Conservation (phyloP, 306 rosid genomes). For the Corylus americana region DNA sequence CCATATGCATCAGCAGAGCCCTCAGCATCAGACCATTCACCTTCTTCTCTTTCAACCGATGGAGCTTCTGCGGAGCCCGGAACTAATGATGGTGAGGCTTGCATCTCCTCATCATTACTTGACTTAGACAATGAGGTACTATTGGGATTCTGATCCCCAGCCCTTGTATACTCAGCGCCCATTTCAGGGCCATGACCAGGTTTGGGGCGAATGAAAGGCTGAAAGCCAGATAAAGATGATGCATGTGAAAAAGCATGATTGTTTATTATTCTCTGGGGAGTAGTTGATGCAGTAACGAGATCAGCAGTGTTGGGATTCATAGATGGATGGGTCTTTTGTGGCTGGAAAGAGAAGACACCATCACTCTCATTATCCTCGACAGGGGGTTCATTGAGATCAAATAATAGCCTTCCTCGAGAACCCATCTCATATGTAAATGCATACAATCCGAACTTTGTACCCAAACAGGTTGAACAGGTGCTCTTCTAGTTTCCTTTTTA, state of each 20-base stretch:
- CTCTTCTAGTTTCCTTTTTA: conserved; percentile 35
- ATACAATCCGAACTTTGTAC: conserved; percentile 51
- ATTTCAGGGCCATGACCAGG: conserved; percentile 42
- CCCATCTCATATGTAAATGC: conserved; percentile 93
- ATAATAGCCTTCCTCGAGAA: conserved; percentile 82
- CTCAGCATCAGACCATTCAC: conserved; percentile 97
- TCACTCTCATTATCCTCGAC: conserved; percentile 74
- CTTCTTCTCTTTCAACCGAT: conserved; percentile 87
- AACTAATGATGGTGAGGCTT: conserved; percentile 38
- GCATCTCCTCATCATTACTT: conserved; percentile 43
- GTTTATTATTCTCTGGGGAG: conserved; percentile 60
- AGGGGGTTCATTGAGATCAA: conserved; percentile 99
- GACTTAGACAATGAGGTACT: conserved; percentile 34
- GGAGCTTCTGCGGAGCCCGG: conserved; percentile 38
- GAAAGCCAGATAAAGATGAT: conserved; percentile 86
- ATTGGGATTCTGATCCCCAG: conserved; percentile 40
- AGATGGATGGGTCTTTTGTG: conserved; percentile 68
- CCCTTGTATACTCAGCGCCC: conserved; percentile 48
- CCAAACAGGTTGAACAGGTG: conserved; percentile 24
- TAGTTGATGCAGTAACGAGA: conserved; percentile 47
- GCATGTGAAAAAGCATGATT: conserved; percentile 82
- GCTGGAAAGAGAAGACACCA: conserved; percentile 49
- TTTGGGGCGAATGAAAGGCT: conserved; percentile 83
- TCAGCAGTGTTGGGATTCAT: conserved; percentile 54
- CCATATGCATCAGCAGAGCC: conserved; percentile 59